Conservation (phyloP, 2,329 filamentous ascomycete species). For the Pseudocercospora ulei region DNA sequence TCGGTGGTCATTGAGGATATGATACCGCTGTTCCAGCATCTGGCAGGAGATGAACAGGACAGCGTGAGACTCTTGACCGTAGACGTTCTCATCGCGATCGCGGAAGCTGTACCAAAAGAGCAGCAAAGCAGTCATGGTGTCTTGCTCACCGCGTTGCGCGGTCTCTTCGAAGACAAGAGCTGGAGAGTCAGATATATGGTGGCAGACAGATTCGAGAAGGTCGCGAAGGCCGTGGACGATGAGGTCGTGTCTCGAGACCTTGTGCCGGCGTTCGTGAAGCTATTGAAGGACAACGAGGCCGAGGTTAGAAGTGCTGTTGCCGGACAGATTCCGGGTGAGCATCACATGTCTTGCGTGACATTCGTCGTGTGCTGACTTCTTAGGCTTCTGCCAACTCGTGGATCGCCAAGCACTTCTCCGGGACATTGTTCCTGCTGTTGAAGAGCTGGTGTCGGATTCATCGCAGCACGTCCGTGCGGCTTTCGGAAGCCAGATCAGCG, state of each 20-base stretch:
- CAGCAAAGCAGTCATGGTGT: slow-evolving; percentile 95
- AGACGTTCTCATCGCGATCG: slow-evolving; percentile 90
- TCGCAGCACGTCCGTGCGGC: slow-evolving; percentile 96
- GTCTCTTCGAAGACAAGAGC: slow-evolving; percentile 96
- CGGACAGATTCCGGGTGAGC: slow-evolving; percentile 77
- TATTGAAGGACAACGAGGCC: slow-evolving; percentile 94
- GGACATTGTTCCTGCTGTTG: slow-evolving; percentile 92
- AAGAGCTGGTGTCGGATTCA: slow-evolving; percentile 88
- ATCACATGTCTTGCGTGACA: background rate
- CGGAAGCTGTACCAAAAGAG: slow-evolving; percentile 94
- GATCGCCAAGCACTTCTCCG: slow-evolving; percentile 80
- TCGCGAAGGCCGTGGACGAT: slow-evolving; percentile 95
- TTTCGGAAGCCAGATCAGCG: slow-evolving; percentile 92
- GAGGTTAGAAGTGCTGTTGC: slow-evolving; percentile 95
- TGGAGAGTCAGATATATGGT: slow-evolving; percentile 99
- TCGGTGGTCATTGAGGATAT: slow-evolving; percentile 93
- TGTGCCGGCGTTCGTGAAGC: slow-evolving; percentile 92
- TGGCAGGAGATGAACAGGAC: slow-evolving; percentile 93
- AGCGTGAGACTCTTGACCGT: slow-evolving; percentile 93
- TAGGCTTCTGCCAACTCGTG: slow-evolving; percentile 83
- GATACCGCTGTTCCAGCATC: slow-evolving; percentile 96
- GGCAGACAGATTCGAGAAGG: slow-evolving; percentile 97
- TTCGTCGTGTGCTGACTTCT: slow-evolving; percentile 26
- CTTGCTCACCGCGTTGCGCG: slow-evolving; percentile 77
- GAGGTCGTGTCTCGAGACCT: slow-evolving; percentile 90